Evolutionary conservation across 495 filamentous ascomycete species (phyloP), one percentile per base, ranked within the genome.

Genomic region (Penicillium mononematosum): DNA sequence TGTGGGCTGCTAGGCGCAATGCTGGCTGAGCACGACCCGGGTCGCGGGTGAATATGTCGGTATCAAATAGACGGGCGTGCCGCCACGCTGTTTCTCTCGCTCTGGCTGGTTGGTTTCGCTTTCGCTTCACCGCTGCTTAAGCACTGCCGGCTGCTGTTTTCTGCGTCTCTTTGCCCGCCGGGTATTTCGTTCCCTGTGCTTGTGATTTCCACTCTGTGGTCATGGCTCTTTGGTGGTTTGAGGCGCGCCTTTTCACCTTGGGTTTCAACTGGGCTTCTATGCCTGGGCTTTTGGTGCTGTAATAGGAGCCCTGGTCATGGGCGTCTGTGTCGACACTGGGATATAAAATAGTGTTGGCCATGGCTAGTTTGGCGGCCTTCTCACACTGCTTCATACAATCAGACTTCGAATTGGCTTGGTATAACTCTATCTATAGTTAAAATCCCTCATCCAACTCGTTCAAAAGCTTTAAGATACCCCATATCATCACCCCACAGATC

Each of bases 41-140:
- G 42, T 38, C 43, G 27, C 16, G 52, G 19, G 52, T 46, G 22
- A 29, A 43, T 19, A 27, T 52, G 48, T 27, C 12, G 27, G 45
- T 20, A 44, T 38, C n/a, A 31, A 42, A 45, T 31, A 39, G 38
- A 16, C 27, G 27, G 39, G 8, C 29, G 36, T 12, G 32, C 7
- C 12, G 12, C n/a, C 3, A 34, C 2, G 11, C 14, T 1, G 22
- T 24, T 32, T 32, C 38, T 29, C 50, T 32, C 36, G 27, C 17
- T n/a, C 42, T 60, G 53, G 47, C 34, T 52, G 42, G 53, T 31
- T 29, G 41, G 19, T 45, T 41, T 14, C 16, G 19, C 2, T 10
- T 27, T 19, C 38, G 44, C 54, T 38, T 53, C 54, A 32, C 36
- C n/a, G 2, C 16, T 55, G 48, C 43, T 44, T 20, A 14, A 45